These are phyloP conservation scores for Ricinus communis DNA, from an alignment of 345 rosid species.

Conservation along the genomic window DNA sequence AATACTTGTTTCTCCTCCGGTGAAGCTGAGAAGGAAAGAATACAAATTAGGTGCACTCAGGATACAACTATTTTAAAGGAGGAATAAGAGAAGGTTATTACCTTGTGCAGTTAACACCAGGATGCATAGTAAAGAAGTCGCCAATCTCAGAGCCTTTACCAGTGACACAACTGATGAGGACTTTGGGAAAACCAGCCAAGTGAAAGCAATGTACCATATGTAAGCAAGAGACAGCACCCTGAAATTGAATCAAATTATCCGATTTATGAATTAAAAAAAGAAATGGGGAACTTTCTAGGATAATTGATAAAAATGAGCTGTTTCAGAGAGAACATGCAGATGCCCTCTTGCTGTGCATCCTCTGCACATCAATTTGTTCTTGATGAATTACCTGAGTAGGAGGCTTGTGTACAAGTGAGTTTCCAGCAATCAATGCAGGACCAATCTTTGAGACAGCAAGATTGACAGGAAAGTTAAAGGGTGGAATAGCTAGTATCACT, in stretches of 20 bases:
- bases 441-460: conserved; percentile 94
- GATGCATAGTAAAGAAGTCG: conserved; percentile 99
- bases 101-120: conserved; percentile 96
- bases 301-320: too few relatives aligned
- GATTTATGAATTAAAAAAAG: too few relatives aligned
- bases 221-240: conserved; percentile 97
- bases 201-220: conserved; percentile 99
- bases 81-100: conserved; percentile 6
- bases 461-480: conserved; percentile 97
- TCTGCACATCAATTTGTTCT: too few relatives aligned
- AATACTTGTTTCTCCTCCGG: conserved; percentile 95
- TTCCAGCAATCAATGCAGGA: conserved; percentile 93
- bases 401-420: conserved; percentile 95
- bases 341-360: too few relatives aligned
- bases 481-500: conserved; percentile 92
- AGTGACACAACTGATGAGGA: conserved; percentile 84
- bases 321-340: too few relatives aligned
- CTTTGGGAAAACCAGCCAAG: conserved; percentile 96
- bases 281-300: too few relatives aligned
- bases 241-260: background rate
- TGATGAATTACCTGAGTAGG: conserved; percentile 99
- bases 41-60: too few relatives aligned
- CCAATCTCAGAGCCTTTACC: conserved; percentile 99
- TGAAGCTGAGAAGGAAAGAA: conserved; percentile 52
- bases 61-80: too few relatives aligned